Evolutionary conservation across 192 early-diverging fungal species (phyloP).

Genomic region (Linnemannia elongata): DNA sequence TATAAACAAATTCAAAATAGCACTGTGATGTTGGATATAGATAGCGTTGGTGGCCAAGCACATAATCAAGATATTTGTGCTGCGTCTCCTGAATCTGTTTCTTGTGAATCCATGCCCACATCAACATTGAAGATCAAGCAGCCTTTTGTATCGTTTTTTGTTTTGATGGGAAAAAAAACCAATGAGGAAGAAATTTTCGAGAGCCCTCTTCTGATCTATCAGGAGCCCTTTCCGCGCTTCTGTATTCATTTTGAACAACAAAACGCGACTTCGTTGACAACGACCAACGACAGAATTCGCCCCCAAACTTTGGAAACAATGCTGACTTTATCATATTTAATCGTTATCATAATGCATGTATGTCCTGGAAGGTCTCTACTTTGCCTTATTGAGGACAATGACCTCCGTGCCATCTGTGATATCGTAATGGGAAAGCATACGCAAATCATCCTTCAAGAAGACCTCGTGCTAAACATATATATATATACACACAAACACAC

Average conservation of each 20-base stretch:
- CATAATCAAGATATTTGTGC: not conserved
- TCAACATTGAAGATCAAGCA: too few relatives aligned
- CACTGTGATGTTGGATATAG: not conserved
- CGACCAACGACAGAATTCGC: too few relatives aligned
- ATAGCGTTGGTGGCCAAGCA: not conserved
- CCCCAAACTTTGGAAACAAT: not conserved
- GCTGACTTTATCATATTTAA: not conserved
- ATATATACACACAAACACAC: not conserved
- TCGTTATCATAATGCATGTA: not conserved
- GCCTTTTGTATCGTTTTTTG: too few relatives aligned
- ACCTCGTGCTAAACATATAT: conserved; percentile 22
- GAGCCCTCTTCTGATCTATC: too few relatives aligned
- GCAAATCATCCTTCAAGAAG: conserved; percentile 60
- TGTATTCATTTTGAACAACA: too few relatives aligned
- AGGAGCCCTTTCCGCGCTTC: too few relatives aligned
- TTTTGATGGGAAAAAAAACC: too few relatives aligned
- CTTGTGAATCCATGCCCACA: not conserved
- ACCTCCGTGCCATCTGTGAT: conserved; percentile 61
- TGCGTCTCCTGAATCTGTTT: not conserved
- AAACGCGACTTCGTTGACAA: too few relatives aligned
- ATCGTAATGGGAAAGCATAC: conserved; percentile 66
- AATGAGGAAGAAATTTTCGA: too few relatives aligned
- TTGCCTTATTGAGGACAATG: conserved; percentile 49
- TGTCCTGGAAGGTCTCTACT: not conserved
- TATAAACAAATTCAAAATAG: not conserved